phyloP scores from a whole-genome alignment of 2,329 filamentous ascomycete species.

The Penicillium carneum region DNA sequence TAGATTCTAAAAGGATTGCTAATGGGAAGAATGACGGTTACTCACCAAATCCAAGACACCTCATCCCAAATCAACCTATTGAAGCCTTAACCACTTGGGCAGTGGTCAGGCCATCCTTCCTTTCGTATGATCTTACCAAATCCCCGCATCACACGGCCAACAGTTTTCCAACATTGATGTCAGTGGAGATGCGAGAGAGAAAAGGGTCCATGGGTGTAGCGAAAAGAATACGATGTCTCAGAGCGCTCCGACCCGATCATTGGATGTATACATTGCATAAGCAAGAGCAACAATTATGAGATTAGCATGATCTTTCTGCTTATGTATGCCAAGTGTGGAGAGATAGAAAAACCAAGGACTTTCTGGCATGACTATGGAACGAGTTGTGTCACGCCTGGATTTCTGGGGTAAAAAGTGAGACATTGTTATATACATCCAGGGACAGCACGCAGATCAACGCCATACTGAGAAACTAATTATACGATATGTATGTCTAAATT shows the following conservation, averaged over 20 bases:
- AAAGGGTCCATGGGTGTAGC: background rate
- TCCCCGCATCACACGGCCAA: constrained; percentile 6
- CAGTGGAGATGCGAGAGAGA: constrained; percentile 2
- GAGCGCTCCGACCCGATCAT: constrained; percentile 15
- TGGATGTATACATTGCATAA: constrained; percentile 1
- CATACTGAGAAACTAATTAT: constrained; percentile 8
- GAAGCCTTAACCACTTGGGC: background rate
- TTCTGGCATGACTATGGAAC: background rate
- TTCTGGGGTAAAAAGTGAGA: constrained; percentile 29
- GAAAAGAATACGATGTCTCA: constrained; percentile 25
- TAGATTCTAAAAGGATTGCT: background rate
- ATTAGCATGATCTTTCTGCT: background rate
- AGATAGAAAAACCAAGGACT: background rate
- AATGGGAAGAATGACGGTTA: background rate
- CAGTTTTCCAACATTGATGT: background rate
- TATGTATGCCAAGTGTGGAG: constrained; percentile 22
- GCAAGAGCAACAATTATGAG: background rate
- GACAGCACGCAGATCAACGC: constrained; percentile 15
- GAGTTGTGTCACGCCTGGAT: background rate
- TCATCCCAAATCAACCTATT: background rate
- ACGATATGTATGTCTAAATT: background rate
- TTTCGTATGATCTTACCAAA: constrained; percentile 2
- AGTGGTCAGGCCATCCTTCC: constrained; percentile 19
- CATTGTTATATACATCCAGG: constrained; percentile 33
- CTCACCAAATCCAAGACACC: constrained; percentile 19